Evolutionary conservation across 352 stramenopile genomes (phyloP).

Genomic region (Lagenidium sp.): DNA sequence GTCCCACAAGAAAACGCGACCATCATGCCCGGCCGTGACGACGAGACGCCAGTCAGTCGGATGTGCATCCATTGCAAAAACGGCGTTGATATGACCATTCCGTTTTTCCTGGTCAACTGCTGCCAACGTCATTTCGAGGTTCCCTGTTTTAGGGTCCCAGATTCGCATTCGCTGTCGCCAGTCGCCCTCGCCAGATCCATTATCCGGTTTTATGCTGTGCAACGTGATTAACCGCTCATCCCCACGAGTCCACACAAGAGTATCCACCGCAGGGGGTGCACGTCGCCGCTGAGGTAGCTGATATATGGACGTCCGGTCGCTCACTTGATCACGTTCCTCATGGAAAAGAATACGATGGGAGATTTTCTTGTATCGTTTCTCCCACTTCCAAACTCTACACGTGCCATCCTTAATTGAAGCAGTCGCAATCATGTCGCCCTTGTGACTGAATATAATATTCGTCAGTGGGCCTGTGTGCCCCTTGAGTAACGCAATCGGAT

Average conservation of each 20-base stretch:
- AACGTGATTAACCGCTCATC: slow-evolving; percentile 23
- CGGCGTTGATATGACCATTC: slow-evolving; percentile 31
- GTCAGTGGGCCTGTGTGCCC: slow-evolving; percentile 83
- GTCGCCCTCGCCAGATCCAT: slow-evolving; percentile 10
- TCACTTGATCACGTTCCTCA: slow-evolving; percentile 13
- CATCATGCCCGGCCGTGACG: slow-evolving; percentile 46
- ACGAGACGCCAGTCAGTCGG: slow-evolving; percentile 33
- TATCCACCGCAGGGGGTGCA: slow-evolving; percentile 18
- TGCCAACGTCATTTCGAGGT: slow-evolving; percentile 19
- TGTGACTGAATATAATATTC: slow-evolving; percentile 83
- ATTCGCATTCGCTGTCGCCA: slow-evolving; percentile 25
- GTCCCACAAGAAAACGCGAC: slow-evolving; percentile 49
- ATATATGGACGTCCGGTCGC: slow-evolving; percentile 14
- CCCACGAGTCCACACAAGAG: slow-evolving; percentile 22
- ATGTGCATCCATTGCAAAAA: slow-evolving; percentile 47
- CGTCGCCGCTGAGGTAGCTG: slow-evolving; percentile 11
- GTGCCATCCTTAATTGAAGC: slow-evolving; percentile 86
- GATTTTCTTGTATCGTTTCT: slow-evolving; percentile 23
- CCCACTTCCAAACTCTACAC: slow-evolving; percentile 22
- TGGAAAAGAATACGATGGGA: slow-evolving; percentile 12
- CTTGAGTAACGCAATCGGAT: slow-evolving; percentile 31
- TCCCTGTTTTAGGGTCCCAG: slow-evolving; percentile 23
- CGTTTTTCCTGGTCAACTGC: slow-evolving; percentile 16
- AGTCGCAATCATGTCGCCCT: slow-evolving; percentile 80
- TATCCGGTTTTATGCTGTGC: slow-evolving; percentile 29